A percentile compares a stretch with the other conserved stretches of the same genome.
Conservation (phyloP, 202 grass and related monocot genomes). For the Musa balbisiana region DNA sequence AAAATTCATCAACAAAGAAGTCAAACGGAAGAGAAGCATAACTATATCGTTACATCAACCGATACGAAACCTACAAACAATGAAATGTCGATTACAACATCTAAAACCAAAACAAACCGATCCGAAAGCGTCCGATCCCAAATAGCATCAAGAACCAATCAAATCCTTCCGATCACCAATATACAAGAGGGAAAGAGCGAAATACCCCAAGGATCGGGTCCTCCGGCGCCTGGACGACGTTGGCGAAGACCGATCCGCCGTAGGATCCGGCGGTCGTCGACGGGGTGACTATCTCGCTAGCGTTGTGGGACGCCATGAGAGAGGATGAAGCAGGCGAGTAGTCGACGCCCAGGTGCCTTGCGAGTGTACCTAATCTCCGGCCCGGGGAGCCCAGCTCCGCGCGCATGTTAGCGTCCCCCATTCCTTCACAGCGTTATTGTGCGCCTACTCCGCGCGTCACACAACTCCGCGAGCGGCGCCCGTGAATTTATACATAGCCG, state of each 20-base stretch:
- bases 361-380: not conserved
- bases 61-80: not conserved
- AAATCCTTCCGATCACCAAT: not conserved
- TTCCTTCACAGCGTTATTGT: not conserved
- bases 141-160: too few species aligned
- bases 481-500: slow-evolving; percentile 7
- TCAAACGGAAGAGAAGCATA: too few species aligned
- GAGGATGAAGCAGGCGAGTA: slow-evolving; percentile 25
- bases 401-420: not conserved
- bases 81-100: not conserved
- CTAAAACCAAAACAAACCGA: not conserved
- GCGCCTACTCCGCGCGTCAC: not conserved
- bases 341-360: slow-evolving; percentile 2
- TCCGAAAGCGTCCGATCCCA: not conserved
- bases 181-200: not conserved
- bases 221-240: slow-evolving; percentile 68
- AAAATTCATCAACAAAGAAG: not conserved
- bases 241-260: slow-evolving; percentile 55
- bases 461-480: not conserved
- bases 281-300: not conserved
- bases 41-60: not conserved
- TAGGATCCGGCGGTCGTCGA: slow-evolving; percentile 12
- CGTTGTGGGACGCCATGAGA: slow-evolving; percentile 40
- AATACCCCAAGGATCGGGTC: slow-evolving; percentile 93
- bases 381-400: not conserved